Percentiles rank a stretch among this genome's conserved stretches.
Conservation (phyloP, 1,284 basidiomycete species). For the Inonotus obliquus region DNA sequence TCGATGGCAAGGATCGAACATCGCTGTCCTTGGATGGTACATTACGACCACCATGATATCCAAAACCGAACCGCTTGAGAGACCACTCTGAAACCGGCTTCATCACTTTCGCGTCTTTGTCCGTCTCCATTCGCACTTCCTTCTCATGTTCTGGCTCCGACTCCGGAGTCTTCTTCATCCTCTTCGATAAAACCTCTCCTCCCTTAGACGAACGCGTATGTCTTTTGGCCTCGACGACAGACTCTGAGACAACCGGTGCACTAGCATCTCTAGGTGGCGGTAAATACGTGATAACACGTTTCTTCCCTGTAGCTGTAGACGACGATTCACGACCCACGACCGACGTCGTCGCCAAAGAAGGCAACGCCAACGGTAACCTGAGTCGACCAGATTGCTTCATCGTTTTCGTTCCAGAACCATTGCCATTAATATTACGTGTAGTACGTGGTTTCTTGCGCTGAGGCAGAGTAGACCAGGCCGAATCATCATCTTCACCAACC, state of each 20-base stretch:
- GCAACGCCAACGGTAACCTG: conserved; percentile 29
- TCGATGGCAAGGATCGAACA: background rate
- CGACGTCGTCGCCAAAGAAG: conserved; percentile 4
- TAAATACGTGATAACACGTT: conserved; percentile 41
- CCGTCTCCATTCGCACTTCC: background rate
- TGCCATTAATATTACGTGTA: background rate
- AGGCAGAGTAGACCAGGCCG: conserved; percentile 44
- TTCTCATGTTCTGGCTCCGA: background rate
- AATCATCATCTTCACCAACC: conserved; percentile 37
- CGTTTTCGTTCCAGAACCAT: conserved; percentile 6
- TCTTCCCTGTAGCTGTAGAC: conserved; percentile 16
- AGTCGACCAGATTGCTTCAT: conserved; percentile 34
- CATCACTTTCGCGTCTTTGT: background rate
- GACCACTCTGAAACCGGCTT: conserved; percentile 8
- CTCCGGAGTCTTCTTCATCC: too few relatives aligned
- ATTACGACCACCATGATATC: background rate
- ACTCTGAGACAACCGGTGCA: too few relatives aligned
- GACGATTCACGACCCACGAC: conserved; percentile 1
- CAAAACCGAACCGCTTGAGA: conserved; percentile 7
- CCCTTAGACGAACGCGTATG: background rate
- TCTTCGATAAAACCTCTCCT: background rate
- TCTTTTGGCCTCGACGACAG: background rate
- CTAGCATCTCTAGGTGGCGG: conserved; percentile 34
- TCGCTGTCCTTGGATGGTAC: background rate
- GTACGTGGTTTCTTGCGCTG: conserved; percentile 30